phyloP scores from a whole-genome alignment of 441 rosid species.

The Pelargonium myrrhifolium region DNA sequence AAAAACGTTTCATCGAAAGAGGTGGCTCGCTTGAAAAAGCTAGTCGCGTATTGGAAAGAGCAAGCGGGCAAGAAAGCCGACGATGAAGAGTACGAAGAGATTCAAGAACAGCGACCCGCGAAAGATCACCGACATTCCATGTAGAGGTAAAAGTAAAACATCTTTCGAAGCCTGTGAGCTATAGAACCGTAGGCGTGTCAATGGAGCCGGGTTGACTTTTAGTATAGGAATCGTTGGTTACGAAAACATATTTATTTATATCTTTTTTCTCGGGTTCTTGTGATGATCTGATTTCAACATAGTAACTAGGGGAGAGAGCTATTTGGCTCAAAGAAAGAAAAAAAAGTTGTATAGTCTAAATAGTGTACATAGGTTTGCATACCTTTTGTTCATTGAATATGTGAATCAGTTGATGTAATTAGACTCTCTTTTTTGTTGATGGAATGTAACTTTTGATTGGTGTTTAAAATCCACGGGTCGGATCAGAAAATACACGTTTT shows the following conservation, averaged over 20 bases:
- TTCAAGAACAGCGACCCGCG: slow-evolving; percentile 50
- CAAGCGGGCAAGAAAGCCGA: slow-evolving; percentile 78
- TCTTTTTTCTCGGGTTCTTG: background rate
- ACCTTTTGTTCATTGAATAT: background rate
- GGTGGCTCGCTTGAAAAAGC: slow-evolving; percentile 70
- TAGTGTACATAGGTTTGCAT: slow-evolving; percentile 5
- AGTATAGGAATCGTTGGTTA: background rate
- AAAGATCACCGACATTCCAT: slow-evolving; percentile 48
- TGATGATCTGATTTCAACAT: background rate
- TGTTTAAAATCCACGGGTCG: no score
- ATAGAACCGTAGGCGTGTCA: background rate
- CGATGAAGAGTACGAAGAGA: slow-evolving; percentile 75
- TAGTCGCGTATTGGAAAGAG: slow-evolving; percentile 84
- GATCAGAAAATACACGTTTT: no score
- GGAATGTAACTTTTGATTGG: no score
- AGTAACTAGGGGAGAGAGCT: background rate
- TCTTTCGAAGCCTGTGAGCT: background rate
- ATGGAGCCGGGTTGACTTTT: background rate
- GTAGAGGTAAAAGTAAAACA: slow-evolving; percentile 25
- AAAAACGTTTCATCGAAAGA: slow-evolving; percentile 83
- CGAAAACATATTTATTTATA: background rate
- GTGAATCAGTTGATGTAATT: background rate
- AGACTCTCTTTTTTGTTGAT: no score
- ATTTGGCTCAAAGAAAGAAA: background rate
- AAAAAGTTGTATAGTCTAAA: slow-evolving; percentile 14